A percentile compares a stretch with the other conserved stretches of the same genome.
phyloP scores from a whole-genome alignment of 441 rosid genomes.

The Kokia cookei region DNA sequence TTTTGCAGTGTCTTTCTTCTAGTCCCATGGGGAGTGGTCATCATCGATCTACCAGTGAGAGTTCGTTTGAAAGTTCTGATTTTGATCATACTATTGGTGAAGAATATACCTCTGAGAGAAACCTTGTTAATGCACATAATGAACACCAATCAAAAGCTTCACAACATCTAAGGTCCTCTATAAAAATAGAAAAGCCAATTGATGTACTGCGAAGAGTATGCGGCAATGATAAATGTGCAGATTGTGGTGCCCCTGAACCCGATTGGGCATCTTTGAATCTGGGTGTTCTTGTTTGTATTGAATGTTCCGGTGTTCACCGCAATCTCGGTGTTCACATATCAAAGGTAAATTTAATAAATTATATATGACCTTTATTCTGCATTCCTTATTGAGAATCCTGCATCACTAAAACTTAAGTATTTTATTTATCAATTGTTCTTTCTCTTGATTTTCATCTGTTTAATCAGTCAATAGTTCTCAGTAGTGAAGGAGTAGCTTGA shows the following conservation, averaged over 20 bases:
- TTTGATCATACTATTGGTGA: constrained; percentile 75
- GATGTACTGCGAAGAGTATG: constrained; percentile 71
- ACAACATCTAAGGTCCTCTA: constrained; percentile 60
- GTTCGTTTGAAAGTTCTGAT: constrained; percentile 97
- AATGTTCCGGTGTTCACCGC: constrained; percentile 99
- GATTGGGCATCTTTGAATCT: constrained; percentile 98
- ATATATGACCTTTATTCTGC: not conserved
- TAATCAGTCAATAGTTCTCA: not conserved
- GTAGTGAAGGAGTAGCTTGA: not conserved
- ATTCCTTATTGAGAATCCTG: not conserved
- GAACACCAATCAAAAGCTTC: constrained; percentile 59
- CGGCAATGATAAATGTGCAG: constrained; percentile 98
- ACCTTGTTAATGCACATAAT: constrained; percentile 48
- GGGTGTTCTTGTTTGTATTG: constrained; percentile 97
- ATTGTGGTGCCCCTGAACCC: constrained; percentile 97
- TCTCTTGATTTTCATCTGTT: not conserved
- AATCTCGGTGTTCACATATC: constrained; percentile 99
- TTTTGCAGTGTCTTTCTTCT: constrained; percentile 63
- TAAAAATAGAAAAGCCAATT: constrained; percentile 83
- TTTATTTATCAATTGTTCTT: not conserved
- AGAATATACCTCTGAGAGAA: constrained; percentile 72
- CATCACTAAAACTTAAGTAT: not conserved
- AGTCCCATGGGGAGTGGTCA: constrained; percentile 95
- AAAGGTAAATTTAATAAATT: constrained; percentile 45
- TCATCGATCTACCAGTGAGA: constrained; percentile 95